Evolutionary conservation across 805 yeast genomes (phyloP).

Genomic region (Jamesozyma spencerorum): DNA sequence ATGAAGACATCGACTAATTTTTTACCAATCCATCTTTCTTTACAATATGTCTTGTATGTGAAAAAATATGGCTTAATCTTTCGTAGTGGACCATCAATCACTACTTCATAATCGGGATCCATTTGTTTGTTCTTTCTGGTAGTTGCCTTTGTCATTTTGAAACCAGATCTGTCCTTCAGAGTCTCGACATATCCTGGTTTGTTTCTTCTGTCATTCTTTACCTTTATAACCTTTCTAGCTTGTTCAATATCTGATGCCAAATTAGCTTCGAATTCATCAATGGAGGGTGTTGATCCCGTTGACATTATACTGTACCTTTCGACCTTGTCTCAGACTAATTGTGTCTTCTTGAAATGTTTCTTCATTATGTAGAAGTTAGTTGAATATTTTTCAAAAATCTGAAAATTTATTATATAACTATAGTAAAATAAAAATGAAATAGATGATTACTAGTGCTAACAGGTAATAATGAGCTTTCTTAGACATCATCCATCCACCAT

Average conservation of each 20-base stretch:
- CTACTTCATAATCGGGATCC: slow-evolving; percentile 48
- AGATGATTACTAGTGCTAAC: background rate
- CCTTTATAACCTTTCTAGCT: slow-evolving; percentile 5
- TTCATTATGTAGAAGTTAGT: too few relatives aligned
- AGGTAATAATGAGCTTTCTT: slow-evolving; percentile 9
- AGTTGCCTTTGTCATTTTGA: slow-evolving; percentile 19
- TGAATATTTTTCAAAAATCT: too few relatives aligned
- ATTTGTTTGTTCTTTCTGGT: slow-evolving; percentile 43
- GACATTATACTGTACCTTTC: too few relatives aligned
- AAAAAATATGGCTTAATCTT: slow-evolving; percentile 77
- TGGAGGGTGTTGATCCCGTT: background rate
- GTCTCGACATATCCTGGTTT: slow-evolving; percentile 5
- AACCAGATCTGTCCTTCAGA: slow-evolving; percentile 21
- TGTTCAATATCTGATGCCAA: slow-evolving; percentile 1
- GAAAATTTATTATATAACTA: too few relatives aligned
- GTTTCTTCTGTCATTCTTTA: slow-evolving; percentile 2
- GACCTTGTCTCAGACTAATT: too few relatives aligned
- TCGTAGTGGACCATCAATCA: slow-evolving; percentile 52
- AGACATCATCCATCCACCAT: slow-evolving; percentile 19
- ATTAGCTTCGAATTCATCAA: background rate
- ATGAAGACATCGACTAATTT: slow-evolving; percentile 70
- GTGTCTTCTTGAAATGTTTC: too few relatives aligned
- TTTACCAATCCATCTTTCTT: slow-evolving; percentile 84
- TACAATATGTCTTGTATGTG: slow-evolving; percentile 87
- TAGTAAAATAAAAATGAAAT: too few relatives aligned